Evolutionary conservation across 2,329 filamentous ascomycete species (phyloP).

Genomic region (Chaetomium olivaceum): DNA sequence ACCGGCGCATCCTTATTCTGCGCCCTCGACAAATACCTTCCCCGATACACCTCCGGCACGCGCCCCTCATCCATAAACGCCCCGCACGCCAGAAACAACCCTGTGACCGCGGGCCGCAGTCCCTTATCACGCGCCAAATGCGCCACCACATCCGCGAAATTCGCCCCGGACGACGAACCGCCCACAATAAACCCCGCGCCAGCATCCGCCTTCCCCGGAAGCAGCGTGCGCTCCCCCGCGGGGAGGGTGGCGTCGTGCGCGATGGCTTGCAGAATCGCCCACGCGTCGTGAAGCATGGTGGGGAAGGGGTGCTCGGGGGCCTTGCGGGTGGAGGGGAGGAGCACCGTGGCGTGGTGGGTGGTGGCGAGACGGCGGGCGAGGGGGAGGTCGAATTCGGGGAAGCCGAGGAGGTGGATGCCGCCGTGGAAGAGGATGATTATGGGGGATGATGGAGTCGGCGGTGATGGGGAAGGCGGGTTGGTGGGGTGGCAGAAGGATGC

Average conservation of each 20-base stretch:
- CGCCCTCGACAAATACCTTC: constrained; percentile 42
- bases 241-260: constrained; percentile 3
- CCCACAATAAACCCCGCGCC: constrained; percentile 21
- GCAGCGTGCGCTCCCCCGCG: neutral
- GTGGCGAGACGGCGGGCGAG: constrained; percentile 22
- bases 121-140: constrained; percentile 22
- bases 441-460: constrained; percentile 6
- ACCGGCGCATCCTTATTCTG: constrained; percentile 45
- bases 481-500: constrained; percentile 19
- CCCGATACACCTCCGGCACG: constrained; percentile 41
- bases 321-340: constrained; percentile 18
- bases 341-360: constrained; percentile 19
- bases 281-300: constrained; percentile 19
- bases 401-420: constrained; percentile 24
- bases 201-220: constrained; percentile 6
- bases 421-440: constrained; percentile 27
- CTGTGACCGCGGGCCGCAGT: constrained; percentile 24
- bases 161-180: constrained; percentile 23
- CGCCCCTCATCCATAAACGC: constrained; percentile 11
- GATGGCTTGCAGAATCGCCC: constrained; percentile 11
- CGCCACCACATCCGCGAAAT: constrained; percentile 21
- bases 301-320: constrained; percentile 20
- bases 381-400: constrained; percentile 23
- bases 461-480: neutral
- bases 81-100: constrained; percentile 18